phyloP scores from a whole-genome alignment of 352 stramenopile species.

The Blastocystis sp. region DNA sequence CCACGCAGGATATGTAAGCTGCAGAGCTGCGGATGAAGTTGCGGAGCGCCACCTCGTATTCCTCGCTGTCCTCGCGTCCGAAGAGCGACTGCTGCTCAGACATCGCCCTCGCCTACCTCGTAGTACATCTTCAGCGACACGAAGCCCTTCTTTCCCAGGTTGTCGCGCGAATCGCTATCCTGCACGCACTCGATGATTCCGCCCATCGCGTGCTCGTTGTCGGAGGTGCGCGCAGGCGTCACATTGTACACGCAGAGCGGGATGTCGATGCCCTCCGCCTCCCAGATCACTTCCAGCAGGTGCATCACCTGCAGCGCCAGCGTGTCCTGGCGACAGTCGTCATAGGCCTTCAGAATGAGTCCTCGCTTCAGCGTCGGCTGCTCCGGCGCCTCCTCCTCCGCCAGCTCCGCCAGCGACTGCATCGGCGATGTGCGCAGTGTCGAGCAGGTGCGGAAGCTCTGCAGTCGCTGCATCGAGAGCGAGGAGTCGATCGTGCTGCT shows the following conservation, averaged over 20 bases:
- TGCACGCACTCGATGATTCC: slow-evolving; percentile 61
- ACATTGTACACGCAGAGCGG: slow-evolving; percentile 59
- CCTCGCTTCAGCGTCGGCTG: not conserved
- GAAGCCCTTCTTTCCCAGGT: slow-evolving; percentile 60
- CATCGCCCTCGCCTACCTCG: not conserved
- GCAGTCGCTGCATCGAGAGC: slow-evolving; percentile 1
- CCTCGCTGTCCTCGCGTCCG: slow-evolving; percentile 9
- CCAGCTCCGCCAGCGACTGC: not conserved
- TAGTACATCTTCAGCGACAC: slow-evolving; percentile 59
- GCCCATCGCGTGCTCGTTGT: slow-evolving; percentile 28
- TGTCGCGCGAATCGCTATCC: slow-evolving; percentile 59
- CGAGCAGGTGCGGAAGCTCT: not conserved
- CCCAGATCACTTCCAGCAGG: slow-evolving; percentile 52
- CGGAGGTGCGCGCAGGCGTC: slow-evolving; percentile 56
- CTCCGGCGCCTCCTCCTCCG: not conserved
- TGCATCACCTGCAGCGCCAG: slow-evolving; percentile 59
- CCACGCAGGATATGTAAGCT: slow-evolving; percentile 35
- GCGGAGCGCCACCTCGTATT: slow-evolving; percentile 67
- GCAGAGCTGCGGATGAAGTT: slow-evolving; percentile 72
- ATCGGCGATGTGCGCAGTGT: not conserved
- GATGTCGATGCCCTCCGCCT: slow-evolving; percentile 33
- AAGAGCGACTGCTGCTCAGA: slow-evolving; percentile 26
- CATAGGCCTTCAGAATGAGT: slow-evolving; percentile 58
- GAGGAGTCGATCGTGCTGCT: not conserved
- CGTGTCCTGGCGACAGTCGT: slow-evolving; percentile 60